These are phyloP conservation scores for thale cress (Arabidopsis thaliana) DNA, from an alignment of 345 rosid species.

Conservation along the genomic window TAIR10.1 NC_003076.8:4661501-4662000, in stretches of 20 bases:
- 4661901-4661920: conserved; percentile 38
- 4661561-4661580: conserved; percentile 86
- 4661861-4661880: conserved; percentile 41
- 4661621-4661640: conserved; percentile 82
- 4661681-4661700: conserved; percentile 86
- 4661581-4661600: conserved; percentile 87
- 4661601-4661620: conserved; percentile 77
- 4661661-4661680: conserved; percentile 57
- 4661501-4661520: neutral
- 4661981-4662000: conserved; percentile 98
- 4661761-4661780: conserved; percentile 60
- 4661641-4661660: conserved; percentile 50
- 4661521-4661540: neutral
- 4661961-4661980: conserved; percentile 95
- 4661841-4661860: conserved; percentile 31
- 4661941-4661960: conserved; percentile 86
- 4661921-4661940: conserved; percentile 81
- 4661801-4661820: conserved; percentile 29
- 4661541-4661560: conserved; percentile 73
- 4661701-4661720: conserved; percentile 89
- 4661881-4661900: conserved; percentile 39
- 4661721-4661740: conserved; percentile 57
- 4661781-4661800: conserved; percentile 68
- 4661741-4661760: conserved; percentile 40
- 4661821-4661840: conserved; percentile 33